These are phyloP conservation scores for Ceratobasidium sp. DNA, from an alignment of 1,284 basidiomycete species.

Conservation along the genomic window DNA sequence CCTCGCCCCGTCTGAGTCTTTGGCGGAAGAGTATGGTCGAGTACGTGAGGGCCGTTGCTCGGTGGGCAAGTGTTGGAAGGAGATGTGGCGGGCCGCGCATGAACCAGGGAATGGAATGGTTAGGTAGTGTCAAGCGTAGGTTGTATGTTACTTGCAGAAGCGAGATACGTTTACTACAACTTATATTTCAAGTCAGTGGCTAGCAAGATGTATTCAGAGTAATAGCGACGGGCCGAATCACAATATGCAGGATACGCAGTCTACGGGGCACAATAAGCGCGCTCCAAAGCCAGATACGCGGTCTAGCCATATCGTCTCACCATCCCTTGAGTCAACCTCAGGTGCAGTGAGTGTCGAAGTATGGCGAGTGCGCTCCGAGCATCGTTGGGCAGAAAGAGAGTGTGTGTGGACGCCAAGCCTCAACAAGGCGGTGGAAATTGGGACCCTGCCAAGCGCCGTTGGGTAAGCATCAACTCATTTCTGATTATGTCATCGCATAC, in stretches of 20 bases:
- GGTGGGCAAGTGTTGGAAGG: conserved; percentile 70
- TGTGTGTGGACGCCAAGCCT: not conserved
- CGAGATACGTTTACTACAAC: conserved; percentile 87
- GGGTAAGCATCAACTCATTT: too few species aligned
- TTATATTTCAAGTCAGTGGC: conserved; percentile 57
- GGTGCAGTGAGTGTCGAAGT: not conserved
- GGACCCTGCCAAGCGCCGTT: not conserved
- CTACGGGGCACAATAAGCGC: conserved; percentile 29
- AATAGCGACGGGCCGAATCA: conserved; percentile 69
- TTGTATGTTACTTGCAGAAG: conserved; percentile 70
- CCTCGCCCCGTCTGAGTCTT: conserved; percentile 72
- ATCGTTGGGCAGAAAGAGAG: not conserved
- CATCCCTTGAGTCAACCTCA: conserved; percentile 88
- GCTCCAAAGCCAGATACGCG: not conserved
- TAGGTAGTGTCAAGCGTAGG: conserved; percentile 1
- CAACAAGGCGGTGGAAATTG: not conserved
- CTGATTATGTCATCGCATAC: not conserved
- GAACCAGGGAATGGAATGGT: conserved; percentile 67
- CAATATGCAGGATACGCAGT: conserved; percentile 76
- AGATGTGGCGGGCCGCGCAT: conserved; percentile 72
- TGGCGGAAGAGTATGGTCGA: conserved; percentile 80
- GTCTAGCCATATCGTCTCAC: conserved; percentile 74
- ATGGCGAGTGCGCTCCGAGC: not conserved
- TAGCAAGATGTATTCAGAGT: not conserved
- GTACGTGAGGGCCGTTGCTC: conserved; percentile 80